These are phyloP conservation scores for Roridomyces roridus DNA, from an alignment of 768 basidiomycete species.

Conservation along the genomic window DNA sequence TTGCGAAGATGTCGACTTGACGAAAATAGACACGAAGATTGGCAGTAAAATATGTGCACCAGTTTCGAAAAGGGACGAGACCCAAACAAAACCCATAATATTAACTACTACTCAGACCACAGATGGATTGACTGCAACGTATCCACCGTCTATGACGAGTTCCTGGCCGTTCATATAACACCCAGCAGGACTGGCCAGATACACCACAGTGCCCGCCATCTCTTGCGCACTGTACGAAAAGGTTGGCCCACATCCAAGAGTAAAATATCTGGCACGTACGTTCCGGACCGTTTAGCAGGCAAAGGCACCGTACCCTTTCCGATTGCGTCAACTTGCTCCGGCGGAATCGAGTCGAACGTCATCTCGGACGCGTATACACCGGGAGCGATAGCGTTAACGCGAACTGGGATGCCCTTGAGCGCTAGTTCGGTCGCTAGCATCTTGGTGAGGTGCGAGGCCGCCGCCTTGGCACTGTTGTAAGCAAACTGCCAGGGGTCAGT, in stretches of 20 bases:
- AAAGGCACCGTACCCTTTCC: constrained; percentile 66
- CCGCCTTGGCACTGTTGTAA: constrained; percentile 84
- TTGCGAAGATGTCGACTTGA: no score
- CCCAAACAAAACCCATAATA: no score
- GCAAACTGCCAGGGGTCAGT: constrained; percentile 57
- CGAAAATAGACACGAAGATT: no score
- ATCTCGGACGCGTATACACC: constrained; percentile 81
- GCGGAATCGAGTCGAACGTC: constrained; percentile 59
- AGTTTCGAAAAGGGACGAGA: no score
- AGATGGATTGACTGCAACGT: constrained; percentile 70
- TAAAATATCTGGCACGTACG: constrained; percentile 52
- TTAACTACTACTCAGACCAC: no score
- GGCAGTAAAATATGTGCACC: no score
- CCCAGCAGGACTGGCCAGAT: constrained; percentile 75
- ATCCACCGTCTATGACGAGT: constrained; percentile 79
- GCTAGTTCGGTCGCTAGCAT: constrained; percentile 80
- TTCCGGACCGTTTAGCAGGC: constrained; percentile 68
- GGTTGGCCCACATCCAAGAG: not conserved
- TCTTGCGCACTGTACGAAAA: constrained; percentile 59
- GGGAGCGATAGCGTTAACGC: constrained; percentile 77
- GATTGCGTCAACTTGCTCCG: constrained; percentile 56
- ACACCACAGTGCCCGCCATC: constrained; percentile 79
- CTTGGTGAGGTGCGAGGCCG: constrained; percentile 76
- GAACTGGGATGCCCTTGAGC: constrained; percentile 69
- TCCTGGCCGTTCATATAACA: constrained; percentile 76